phyloP scores from a whole-genome alignment of 805 yeast genomes.

The Yamadazyma sp. region DNA sequence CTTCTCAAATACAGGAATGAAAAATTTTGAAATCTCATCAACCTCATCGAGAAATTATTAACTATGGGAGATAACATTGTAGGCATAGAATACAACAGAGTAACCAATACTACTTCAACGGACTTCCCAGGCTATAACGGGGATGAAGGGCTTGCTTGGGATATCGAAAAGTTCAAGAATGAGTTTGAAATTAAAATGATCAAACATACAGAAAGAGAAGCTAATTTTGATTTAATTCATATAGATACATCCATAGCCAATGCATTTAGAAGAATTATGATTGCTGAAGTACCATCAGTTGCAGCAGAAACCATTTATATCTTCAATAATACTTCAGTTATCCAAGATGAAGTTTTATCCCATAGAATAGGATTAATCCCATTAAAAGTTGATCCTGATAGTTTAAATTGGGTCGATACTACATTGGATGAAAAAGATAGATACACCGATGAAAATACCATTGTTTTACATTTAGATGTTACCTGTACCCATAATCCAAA shows the following conservation, averaged over 20 bases:
- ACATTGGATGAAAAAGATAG: slow-evolving; percentile 58
- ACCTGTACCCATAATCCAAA: slow-evolving; percentile 83
- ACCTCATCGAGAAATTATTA: slow-evolving; percentile 7
- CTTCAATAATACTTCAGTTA: slow-evolving; percentile 92
- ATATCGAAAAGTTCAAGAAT: slow-evolving; percentile 72
- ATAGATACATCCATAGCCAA: slow-evolving; percentile 92
- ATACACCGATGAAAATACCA: slow-evolving; percentile 84
- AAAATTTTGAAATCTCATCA: not conserved
- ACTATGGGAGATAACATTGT: slow-evolving; percentile 47
- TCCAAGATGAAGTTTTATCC: slow-evolving; percentile 95
- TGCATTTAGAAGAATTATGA: slow-evolving; percentile 96
- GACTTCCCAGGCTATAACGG: slow-evolving; percentile 88
- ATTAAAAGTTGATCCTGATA: slow-evolving; percentile 86
- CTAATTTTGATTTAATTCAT: slow-evolving; percentile 83
- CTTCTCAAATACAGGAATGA: not conserved
- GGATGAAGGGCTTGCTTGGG: slow-evolving; percentile 66
- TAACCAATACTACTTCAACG: slow-evolving; percentile 81
- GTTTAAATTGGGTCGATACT: slow-evolving; percentile 76
- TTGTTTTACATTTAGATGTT: slow-evolving; percentile 77
- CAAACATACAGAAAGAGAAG: slow-evolving; percentile 61
- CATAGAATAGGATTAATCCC: slow-evolving; percentile 94
- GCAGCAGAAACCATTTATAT: slow-evolving; percentile 92
- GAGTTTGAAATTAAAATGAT: slow-evolving; percentile 64
- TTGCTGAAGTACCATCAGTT: slow-evolving; percentile 92
- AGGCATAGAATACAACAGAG: slow-evolving; percentile 86